phyloP scores from a whole-genome alignment of 176 grass and related monocot genomes.

The Hyparrhenia diplandra region DNA sequence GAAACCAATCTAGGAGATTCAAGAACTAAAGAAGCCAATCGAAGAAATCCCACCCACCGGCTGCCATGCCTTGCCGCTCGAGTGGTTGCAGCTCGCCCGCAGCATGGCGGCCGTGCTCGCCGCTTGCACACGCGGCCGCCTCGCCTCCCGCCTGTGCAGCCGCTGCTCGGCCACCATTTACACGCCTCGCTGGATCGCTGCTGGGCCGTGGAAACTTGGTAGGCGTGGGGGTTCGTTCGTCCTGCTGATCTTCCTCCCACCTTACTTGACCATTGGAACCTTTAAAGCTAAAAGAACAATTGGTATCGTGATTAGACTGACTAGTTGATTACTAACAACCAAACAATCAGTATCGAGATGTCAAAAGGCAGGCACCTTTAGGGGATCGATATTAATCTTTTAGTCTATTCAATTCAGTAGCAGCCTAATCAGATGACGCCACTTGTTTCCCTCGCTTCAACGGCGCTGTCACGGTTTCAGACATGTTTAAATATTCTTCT shows the following conservation, averaged over 20 bases:
- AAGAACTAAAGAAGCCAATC: too few species aligned
- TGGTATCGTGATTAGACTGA: neutral
- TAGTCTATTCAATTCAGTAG: constrained; percentile 13
- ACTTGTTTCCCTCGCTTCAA: constrained; percentile 15
- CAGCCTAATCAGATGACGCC: constrained; percentile 22
- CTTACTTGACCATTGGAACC: constrained; percentile 16
- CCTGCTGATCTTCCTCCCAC: neutral
- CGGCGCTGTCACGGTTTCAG: neutral
- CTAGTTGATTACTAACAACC: neutral
- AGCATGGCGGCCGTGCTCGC: too few species aligned
- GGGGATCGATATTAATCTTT: neutral
- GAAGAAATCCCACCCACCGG: too few species aligned
- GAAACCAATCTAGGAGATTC: too few species aligned
- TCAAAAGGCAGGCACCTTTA: constrained; percentile 36
- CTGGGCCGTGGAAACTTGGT: neutral
- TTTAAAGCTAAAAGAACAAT: constrained; percentile 4
- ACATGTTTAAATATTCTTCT: neutral
- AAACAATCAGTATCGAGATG: neutral
- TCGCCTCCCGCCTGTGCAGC: too few species aligned
- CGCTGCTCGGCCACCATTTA: too few species aligned
- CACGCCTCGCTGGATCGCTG: too few species aligned
- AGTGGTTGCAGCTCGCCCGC: too few species aligned
- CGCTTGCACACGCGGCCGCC: too few species aligned
- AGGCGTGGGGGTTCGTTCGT: neutral
- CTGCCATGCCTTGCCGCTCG: too few species aligned